Evolutionary conservation across 768 basidiomycete genomes (phyloP).

Genomic region (Daedaleopsis nitida): DNA sequence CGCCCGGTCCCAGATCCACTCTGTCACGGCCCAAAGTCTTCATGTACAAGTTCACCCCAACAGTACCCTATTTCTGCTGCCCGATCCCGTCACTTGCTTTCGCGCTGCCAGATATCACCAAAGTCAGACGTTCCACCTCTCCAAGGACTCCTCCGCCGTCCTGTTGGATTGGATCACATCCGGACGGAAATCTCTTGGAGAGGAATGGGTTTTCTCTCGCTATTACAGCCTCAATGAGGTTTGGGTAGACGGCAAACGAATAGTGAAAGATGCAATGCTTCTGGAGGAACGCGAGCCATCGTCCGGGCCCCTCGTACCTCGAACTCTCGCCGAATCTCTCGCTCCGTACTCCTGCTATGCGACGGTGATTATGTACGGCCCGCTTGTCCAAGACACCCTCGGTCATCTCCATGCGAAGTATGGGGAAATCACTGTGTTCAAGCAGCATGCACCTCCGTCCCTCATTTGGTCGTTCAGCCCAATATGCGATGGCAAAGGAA

Average conservation of each 20-base stretch:
- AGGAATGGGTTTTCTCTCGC: constrained; percentile 86
- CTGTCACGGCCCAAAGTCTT: constrained; percentile 63
- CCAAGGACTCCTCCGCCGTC: constrained; percentile 59
- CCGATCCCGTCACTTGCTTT: constrained; percentile 94
- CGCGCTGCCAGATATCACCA: constrained; percentile 81
- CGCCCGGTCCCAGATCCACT: constrained; percentile 15
- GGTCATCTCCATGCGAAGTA: constrained; percentile 51
- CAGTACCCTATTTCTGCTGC: constrained; percentile 76
- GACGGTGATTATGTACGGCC: constrained; percentile 80
- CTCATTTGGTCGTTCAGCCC: constrained; percentile 84
- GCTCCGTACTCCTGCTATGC: constrained; percentile 90
- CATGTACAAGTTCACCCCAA: constrained; percentile 53
- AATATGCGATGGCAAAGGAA: constrained; percentile 47
- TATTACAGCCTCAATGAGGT: constrained; percentile 90
- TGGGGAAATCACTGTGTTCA: constrained; percentile 62
- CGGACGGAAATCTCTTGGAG: constrained; percentile 79
- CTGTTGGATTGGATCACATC: constrained; percentile 93
- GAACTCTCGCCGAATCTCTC: constrained; percentile 60
- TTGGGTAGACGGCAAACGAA: constrained; percentile 58
- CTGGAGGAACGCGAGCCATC: constrained; percentile 51
- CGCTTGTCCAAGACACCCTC: constrained; percentile 51
- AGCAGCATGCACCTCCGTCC: constrained; percentile 49
- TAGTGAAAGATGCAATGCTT: constrained; percentile 78
- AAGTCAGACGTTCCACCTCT: constrained; percentile 75
- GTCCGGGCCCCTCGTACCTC: constrained; percentile 34